Base-by-base conservation (phyloP, 352 stramenopile genomes). In the Phytophthora tentaculata region DNA sequence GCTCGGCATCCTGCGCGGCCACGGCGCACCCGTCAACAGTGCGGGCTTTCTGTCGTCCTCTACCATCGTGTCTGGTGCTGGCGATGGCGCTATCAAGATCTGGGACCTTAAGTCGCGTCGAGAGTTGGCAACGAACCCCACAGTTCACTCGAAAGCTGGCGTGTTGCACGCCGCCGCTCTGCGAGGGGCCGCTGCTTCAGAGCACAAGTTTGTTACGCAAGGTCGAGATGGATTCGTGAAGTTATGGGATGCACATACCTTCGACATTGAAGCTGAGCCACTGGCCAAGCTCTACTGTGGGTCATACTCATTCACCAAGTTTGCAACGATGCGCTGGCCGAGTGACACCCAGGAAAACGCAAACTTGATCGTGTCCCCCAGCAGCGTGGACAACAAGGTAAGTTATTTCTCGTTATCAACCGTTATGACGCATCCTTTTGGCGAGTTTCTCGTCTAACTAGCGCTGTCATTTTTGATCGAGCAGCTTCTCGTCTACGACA, bases 221-320 rank as follows among this genome's bases (percentile, higher is more conserved):
- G 88, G 88, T 14, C 80, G 88, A 20, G 88, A 95, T 35, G 88
- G 88, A 1, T 79, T 79, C 28, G 69, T 95, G 29, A 86, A 83
- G 47, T 35, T 94, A 13, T 95, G 88, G 88, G 82, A 92, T 28
- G 47, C 56, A 1, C 29, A 57, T 19, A 61, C 63, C 5, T 82
- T 86, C 12, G 47, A 32, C 3, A 35, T 39, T 12, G 14, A 47
- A 48, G 37, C 59, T 5, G 59, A 77, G 13, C 77, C 81, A 22
- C 20, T 86, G 20, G 19, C 48, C 1, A 71, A 70, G 41, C 87
- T 83, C 48, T 87, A 87, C 54, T 86, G 81, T 57, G 80, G 78
- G 24, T 87, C 77, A n/a, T 88, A 77, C 63, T 84, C 80, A 57
- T 90, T 90, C 64, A 88, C 81, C 32, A 90, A 90, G 62, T 79